Conservation (phyloP, 352 stramenopile genomes). For the Phytophthora cactorum region DNA sequence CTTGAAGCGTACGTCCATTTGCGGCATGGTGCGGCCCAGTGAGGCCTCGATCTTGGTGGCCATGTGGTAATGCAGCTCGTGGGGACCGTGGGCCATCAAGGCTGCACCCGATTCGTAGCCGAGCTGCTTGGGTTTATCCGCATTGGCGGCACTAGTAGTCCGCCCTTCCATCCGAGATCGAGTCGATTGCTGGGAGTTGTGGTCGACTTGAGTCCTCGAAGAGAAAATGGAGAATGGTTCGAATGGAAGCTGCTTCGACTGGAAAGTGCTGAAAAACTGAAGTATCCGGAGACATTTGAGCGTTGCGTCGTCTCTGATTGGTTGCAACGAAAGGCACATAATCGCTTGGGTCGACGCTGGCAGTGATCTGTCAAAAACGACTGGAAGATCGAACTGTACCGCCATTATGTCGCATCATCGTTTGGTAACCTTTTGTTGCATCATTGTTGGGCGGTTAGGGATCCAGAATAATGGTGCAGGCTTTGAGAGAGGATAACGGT, state of each 20-base stretch:
- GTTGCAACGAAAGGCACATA: not conserved
- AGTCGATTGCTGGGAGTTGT: not conserved
- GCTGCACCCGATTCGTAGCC: conserved; percentile 27
- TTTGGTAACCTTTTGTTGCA: not conserved
- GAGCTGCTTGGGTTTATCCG: conserved; percentile 13
- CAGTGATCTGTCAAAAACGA: no score
- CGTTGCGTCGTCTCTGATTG: not conserved
- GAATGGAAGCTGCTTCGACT: conserved; percentile 1
- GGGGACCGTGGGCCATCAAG: conserved; percentile 41
- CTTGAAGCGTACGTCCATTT: conserved; percentile 56
- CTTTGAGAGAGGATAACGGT: not conserved
- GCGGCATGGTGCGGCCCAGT: conserved; percentile 39
- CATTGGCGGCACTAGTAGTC: conserved; percentile 1
- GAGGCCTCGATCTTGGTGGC: conserved; percentile 33
- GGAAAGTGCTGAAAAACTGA: not conserved
- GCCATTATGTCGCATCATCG: not conserved
- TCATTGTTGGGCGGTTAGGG: not conserved
- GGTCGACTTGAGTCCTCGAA: not conserved
- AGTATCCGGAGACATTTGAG: not conserved
- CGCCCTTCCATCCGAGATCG: conserved; percentile 1
- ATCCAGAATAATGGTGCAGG: not conserved
- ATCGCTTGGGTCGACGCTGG: not conserved
- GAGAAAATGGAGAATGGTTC: not conserved
- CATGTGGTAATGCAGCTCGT: conserved; percentile 42
- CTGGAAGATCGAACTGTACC: no score